These are phyloP conservation scores for Yarrowia phangngaensis DNA, from an alignment of 805 yeast species.

Conservation along the genomic window DNA sequence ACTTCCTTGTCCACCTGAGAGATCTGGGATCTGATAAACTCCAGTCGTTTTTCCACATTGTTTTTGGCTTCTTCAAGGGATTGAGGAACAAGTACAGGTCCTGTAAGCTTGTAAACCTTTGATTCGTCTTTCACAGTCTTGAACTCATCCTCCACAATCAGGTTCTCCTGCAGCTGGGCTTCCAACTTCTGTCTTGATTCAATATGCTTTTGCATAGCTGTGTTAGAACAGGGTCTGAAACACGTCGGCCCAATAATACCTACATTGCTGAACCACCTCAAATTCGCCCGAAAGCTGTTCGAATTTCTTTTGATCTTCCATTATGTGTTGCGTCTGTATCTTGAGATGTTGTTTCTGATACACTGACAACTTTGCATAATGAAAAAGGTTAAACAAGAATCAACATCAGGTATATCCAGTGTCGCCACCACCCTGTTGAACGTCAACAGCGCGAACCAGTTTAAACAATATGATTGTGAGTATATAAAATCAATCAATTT, in stretches of 20 bases:
- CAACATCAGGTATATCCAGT: too few species aligned
- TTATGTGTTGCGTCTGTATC: neutral
- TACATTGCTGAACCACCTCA: conserved; percentile 20
- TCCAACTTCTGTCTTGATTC: conserved; percentile 81
- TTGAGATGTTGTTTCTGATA: neutral
- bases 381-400: too few species aligned
- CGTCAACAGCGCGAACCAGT: too few species aligned
- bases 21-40: conserved; percentile 78
- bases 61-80: conserved; percentile 74
- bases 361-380: too few species aligned
- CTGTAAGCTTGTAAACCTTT: conserved; percentile 82
- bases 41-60: conserved; percentile 85
- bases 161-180: conserved; percentile 90
- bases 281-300: conserved; percentile 24
- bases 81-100: conserved; percentile 89
- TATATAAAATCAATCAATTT: too few species aligned
- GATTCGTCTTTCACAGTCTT: conserved; percentile 59
- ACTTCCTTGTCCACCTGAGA: conserved; percentile 70
- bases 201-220: conserved; percentile 49
- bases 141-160: conserved; percentile 81
- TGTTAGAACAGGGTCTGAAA: neutral
- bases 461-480: too few species aligned
- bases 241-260: neutral
- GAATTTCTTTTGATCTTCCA: conserved; percentile 19
- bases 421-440: too few species aligned